These are phyloP conservation scores for Helminthosporium solani DNA, from an alignment of 2,329 filamentous ascomycete genomes.

Conservation along the genomic window DNA sequence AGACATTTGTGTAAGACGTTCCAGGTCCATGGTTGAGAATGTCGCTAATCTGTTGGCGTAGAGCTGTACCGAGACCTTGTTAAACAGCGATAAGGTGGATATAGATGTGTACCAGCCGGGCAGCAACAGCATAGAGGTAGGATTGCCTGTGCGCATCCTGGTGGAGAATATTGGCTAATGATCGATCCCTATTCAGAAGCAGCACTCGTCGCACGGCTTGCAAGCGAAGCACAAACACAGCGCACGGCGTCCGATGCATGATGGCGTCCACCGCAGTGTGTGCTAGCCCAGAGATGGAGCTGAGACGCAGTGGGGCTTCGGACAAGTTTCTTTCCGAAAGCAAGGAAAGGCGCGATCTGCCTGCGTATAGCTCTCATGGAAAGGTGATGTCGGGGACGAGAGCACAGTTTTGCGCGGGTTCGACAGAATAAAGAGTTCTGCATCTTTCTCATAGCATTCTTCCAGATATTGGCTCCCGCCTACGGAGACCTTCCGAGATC, in stretches of 20 bases:
- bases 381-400: too few relatives aligned
- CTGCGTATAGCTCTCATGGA: too few relatives aligned
- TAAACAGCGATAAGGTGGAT: constrained; percentile 56
- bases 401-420: too few relatives aligned
- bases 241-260: constrained; percentile 46
- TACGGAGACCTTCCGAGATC: too few relatives aligned
- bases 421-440: too few relatives aligned
- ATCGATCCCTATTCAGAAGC: constrained; percentile 28
- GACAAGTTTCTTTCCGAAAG: not conserved
- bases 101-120: constrained; percentile 51
- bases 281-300: constrained; percentile 38
- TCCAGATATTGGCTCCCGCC: too few relatives aligned
- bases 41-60: too few relatives aligned
- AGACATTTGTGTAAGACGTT: constrained; percentile 51
- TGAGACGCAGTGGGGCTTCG: not conserved
- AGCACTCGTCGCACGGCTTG: constrained; percentile 40
- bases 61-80: constrained; percentile 57
- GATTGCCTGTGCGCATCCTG: not conserved
- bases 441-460: too few relatives aligned
- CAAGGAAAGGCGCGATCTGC: too few relatives aligned
- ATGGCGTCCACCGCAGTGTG: constrained; percentile 52
- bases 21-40: constrained; percentile 37
- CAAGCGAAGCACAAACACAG: constrained; percentile 47
- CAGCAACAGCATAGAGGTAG: constrained; percentile 39
- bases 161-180: not conserved